These are phyloP conservation scores for Afroboletus lepidellus DNA, from an alignment of 1,284 basidiomycete genomes.

Conservation along the genomic window DNA sequence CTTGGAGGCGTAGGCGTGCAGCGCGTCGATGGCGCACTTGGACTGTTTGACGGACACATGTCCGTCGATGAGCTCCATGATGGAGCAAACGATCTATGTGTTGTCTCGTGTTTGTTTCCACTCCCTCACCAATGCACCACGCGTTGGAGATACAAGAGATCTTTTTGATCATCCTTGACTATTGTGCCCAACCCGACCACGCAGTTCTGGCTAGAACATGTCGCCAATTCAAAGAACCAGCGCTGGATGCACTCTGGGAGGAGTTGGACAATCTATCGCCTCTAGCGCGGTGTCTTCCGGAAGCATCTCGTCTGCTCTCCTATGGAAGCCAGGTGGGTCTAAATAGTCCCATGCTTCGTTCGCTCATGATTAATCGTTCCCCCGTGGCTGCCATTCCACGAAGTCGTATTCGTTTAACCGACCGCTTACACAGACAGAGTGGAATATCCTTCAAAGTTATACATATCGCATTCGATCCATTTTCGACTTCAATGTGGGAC, in stretches of 20 bases:
- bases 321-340: neutral
- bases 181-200: too few relatives aligned
- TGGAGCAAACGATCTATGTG: neutral
- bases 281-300: neutral
- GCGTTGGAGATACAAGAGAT: too few relatives aligned
- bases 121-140: too few relatives aligned
- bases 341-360: neutral
- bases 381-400: too few relatives aligned
- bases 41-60: conserved; percentile 75
- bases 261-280: neutral
- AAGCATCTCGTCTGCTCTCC: neutral
- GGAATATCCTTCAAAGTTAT: neutral
- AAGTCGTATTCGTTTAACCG: too few relatives aligned
- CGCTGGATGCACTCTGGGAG: neutral
- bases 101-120: conserved; percentile 25
- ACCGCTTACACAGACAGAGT: too few relatives aligned
- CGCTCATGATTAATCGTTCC: too few relatives aligned
- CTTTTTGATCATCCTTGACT: too few relatives aligned
- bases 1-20: conserved; percentile 69
- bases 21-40: conserved; percentile 72
- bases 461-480: neutral
- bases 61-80: conserved; percentile 58
- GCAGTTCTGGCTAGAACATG: too few relatives aligned
- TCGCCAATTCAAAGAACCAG: neutral
- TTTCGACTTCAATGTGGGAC: too few relatives aligned